Evolutionary conservation across 306 rosid genomes (phyloP).

Genomic region (Acacia confusa): DNA sequence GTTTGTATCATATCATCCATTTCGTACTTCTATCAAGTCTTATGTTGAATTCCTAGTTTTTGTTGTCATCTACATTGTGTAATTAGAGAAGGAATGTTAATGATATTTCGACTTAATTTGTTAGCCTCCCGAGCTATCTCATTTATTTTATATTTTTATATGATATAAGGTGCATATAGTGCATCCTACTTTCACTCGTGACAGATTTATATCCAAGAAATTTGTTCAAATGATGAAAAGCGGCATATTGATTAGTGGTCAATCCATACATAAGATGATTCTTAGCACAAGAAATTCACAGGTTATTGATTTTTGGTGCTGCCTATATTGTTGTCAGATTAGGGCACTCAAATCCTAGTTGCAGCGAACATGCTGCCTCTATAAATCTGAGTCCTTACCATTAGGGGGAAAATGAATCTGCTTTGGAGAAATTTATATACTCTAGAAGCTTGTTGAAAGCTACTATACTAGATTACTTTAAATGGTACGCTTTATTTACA

Average conservation of each 20-base stretch:
- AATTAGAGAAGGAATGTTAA: background rate
- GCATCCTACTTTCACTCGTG: background rate
- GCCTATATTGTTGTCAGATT: background rate
- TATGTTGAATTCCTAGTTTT: background rate
- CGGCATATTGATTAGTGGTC: background rate
- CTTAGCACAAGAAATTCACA: background rate
- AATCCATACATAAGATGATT: background rate
- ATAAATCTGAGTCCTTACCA: background rate
- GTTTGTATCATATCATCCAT: background rate
- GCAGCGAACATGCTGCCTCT: background rate
- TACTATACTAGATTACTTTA: conserved; percentile 27
- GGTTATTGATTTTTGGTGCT: background rate
- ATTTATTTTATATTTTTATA: background rate
- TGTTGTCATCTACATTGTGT: background rate
- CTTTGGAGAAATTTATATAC: conserved; percentile 26
- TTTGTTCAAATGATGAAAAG: background rate
- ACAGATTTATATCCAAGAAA: background rate
- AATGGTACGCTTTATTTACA: conserved; percentile 39
- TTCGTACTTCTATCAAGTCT: background rate
- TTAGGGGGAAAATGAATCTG: background rate
- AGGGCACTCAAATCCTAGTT: background rate
- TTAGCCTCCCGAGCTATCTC: background rate
- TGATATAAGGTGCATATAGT: background rate
- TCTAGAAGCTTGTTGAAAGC: conserved; percentile 32
- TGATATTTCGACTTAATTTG: background rate